Conservation (phyloP, 495 filamentous ascomycete species). For the Collariella sp. region DNA sequence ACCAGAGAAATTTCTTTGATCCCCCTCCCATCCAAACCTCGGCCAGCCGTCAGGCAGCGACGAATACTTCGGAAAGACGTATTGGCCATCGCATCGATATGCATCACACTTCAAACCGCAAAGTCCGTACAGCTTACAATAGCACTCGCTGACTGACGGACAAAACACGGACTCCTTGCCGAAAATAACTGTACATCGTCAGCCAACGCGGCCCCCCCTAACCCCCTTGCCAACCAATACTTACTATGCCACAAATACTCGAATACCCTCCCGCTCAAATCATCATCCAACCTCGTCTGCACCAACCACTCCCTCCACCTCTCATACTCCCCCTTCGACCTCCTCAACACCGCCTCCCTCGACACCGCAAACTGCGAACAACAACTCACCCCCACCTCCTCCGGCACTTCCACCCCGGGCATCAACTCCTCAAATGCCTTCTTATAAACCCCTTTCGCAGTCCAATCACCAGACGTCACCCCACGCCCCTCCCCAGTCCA, state of each 20-base stretch:
- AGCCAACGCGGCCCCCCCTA: constrained; percentile 9
- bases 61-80: constrained; percentile 25
- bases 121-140: constrained; percentile 55
- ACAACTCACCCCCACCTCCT: constrained; percentile 49
- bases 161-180: constrained; percentile 45
- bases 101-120: constrained; percentile 39
- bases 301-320: constrained; percentile 53
- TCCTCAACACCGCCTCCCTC: constrained; percentile 39
- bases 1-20: constrained; percentile 21
- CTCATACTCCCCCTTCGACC: constrained; percentile 46
- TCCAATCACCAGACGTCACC: not conserved
- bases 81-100: constrained; percentile 24
- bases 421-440: constrained; percentile 49
- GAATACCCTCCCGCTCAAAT: constrained; percentile 53
- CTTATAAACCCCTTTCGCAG: constrained; percentile 31
- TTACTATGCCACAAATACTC: constrained; percentile 70
- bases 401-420: constrained; percentile 35
- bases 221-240: constrained; percentile 12
- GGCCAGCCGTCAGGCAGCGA: constrained; percentile 34
- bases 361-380: constrained; percentile 66
- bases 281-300: constrained; percentile 48
- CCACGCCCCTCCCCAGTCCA: no score
- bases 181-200: constrained; percentile 27
- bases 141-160: constrained; percentile 48
- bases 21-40: constrained; percentile 26